A percentile compares a stretch with the other conserved stretches of the same genome.
phyloP scores from a whole-genome alignment of 2,329 filamentous ascomycete genomes.

The Trichoderma brevicompactum region DNA sequence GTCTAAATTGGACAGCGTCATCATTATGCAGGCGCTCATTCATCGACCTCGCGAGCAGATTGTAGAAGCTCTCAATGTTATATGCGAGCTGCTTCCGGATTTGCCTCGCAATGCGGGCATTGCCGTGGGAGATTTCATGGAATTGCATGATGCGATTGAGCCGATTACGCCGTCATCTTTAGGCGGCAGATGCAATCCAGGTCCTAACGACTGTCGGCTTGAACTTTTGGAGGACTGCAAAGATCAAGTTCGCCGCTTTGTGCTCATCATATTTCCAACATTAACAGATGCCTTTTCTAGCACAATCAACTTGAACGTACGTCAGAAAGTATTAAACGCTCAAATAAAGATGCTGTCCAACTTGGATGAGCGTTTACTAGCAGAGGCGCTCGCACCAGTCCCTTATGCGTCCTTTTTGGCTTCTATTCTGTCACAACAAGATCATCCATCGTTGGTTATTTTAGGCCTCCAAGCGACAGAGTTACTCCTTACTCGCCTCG shows the following conservation, averaged over 20 bases:
- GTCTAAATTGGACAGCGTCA: conserved; percentile 89
- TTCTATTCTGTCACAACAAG: conserved; percentile 92
- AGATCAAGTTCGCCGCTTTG: conserved; percentile 85
- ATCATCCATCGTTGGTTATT: conserved; percentile 85
- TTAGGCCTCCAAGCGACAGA: conserved; percentile 88
- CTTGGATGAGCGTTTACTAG: conserved; percentile 80
- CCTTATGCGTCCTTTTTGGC: conserved; percentile 96
- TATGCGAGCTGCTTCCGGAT: conserved; percentile 88
- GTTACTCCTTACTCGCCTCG: conserved; percentile 80
- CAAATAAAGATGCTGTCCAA: conserved; percentile 98
- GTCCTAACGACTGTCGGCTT: conserved; percentile 79
- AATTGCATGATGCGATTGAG: conserved; percentile 47
- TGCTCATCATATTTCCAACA: conserved; percentile 89
- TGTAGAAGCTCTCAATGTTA: conserved; percentile 94
- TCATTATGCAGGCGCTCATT: conserved; percentile 98
- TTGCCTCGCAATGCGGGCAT: conserved; percentile 62
- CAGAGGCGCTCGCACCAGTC: conserved; percentile 83
- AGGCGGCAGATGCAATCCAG: conserved; percentile 42
- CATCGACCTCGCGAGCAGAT: conserved; percentile 95
- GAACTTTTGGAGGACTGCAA: conserved; percentile 82
- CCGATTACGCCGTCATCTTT: conserved; percentile 46
- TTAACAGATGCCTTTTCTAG: conserved; percentile 96
- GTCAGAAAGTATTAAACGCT: conserved; percentile 93
- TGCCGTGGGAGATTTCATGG: conserved; percentile 49
- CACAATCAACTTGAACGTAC: conserved; percentile 91